These are phyloP conservation scores for Meira miltonrushii DNA, from an alignment of 1,284 basidiomycete genomes.

Conservation along the genomic window DNA sequence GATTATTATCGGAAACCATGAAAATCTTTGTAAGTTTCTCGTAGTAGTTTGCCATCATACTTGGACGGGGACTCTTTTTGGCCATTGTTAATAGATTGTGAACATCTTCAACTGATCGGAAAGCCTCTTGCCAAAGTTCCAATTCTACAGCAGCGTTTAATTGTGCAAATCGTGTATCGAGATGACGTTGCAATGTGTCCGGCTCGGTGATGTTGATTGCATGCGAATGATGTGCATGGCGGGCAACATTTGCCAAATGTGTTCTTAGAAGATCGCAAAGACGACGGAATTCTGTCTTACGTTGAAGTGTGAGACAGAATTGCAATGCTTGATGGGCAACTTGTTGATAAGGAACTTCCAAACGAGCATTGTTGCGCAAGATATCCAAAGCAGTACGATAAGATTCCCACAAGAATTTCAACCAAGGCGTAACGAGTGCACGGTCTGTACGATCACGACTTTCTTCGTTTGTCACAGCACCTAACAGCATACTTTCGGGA, in stretches of 20 bases:
- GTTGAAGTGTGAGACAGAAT: slow-evolving; percentile 88
- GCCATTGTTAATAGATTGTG: slow-evolving; percentile 86
- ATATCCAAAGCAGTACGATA: slow-evolving; percentile 95
- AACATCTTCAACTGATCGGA: slow-evolving; percentile 96
- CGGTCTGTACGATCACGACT: slow-evolving; percentile 93
- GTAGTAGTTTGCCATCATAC: slow-evolving; percentile 99
- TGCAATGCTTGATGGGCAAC: slow-evolving; percentile 95
- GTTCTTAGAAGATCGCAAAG: slow-evolving; percentile 94
- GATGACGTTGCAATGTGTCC: slow-evolving; percentile 91
- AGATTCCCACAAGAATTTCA: slow-evolving; percentile 97
- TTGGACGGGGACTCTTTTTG: slow-evolving; percentile 82
- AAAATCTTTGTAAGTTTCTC: slow-evolving; percentile 97
- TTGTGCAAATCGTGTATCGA: slow-evolving; percentile 96
- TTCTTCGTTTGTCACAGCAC: slow-evolving; percentile 82
- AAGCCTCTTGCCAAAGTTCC: slow-evolving; percentile 98
- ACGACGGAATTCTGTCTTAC: slow-evolving; percentile 95
- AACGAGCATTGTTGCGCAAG: slow-evolving; percentile 88
- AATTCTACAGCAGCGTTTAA: slow-evolving; percentile 97
- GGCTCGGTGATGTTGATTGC: slow-evolving; percentile 96
- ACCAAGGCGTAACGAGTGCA: slow-evolving; percentile 90
- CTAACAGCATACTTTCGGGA: slow-evolving; percentile 81
- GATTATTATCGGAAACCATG: slow-evolving; percentile 72
- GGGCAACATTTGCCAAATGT: slow-evolving; percentile 88
- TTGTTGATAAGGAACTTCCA: slow-evolving; percentile 94
- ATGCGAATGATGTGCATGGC: slow-evolving; percentile 90